Percentiles rank a stretch among this genome's conserved stretches.
Conservation (phyloP, 768 basidiomycete genomes). For the Collybiopsis confluens region DNA sequence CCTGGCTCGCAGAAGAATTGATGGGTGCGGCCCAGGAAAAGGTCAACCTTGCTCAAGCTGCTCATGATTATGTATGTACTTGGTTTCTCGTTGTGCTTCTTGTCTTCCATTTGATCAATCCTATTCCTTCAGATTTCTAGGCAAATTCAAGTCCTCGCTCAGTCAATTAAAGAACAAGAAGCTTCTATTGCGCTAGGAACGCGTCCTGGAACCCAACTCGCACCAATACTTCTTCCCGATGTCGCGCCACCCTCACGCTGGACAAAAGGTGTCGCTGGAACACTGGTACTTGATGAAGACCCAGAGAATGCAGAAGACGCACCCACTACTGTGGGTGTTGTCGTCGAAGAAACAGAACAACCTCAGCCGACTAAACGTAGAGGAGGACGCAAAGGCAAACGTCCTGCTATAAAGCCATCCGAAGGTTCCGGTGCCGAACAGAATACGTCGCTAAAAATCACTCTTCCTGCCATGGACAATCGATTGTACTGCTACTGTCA, state of each 20-base stretch:
- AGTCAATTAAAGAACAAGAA: constrained; percentile 64
- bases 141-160: constrained; percentile 74
- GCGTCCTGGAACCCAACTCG: constrained; percentile 43
- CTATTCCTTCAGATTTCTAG: constrained; percentile 58
- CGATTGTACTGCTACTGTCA: constrained; percentile 81
- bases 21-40: constrained; percentile 72
- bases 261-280: not conserved
- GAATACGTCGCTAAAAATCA: constrained; percentile 29
- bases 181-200: constrained; percentile 49
- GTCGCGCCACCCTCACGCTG: constrained; percentile 40
- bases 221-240: constrained; percentile 57
- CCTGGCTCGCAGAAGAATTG: constrained; percentile 55
- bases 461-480: constrained; percentile 34
- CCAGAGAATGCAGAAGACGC: constrained; percentile 10
- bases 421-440: constrained; percentile 14
- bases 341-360: constrained; percentile 5
- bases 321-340: constrained; percentile 7
- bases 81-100: not conserved
- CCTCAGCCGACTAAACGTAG: constrained; percentile 2
- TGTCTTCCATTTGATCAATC: not conserved
- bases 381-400: constrained; percentile 16
- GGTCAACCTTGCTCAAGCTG: constrained; percentile 66
- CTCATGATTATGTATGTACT: constrained; percentile 60
- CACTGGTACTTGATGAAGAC: constrained; percentile 25
- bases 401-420: constrained; percentile 7